phyloP scores from a whole-genome alignment of 2,329 filamentous ascomycete genomes.

The Scopulariopsis brevicaulis region DNA sequence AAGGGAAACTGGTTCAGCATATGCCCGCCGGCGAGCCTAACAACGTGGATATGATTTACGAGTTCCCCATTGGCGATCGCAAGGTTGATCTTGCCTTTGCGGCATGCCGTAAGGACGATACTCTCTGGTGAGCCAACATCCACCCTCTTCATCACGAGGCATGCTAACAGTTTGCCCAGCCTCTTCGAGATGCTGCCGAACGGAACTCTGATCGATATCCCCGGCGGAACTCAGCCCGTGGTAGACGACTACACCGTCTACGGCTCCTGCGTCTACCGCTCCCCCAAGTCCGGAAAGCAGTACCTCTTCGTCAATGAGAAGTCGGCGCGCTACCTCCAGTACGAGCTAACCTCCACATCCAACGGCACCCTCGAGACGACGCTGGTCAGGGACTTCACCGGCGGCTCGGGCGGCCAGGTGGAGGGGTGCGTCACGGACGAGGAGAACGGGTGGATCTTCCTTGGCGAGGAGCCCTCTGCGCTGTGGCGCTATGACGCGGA shows the following conservation, averaged over 20 bases:
- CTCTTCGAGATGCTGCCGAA: slow-evolving; percentile 35
- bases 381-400: slow-evolving; percentile 38
- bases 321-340: slow-evolving; percentile 40
- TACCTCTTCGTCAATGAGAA: slow-evolving; percentile 45
- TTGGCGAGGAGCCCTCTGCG: slow-evolving; percentile 38
- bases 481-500: slow-evolving; percentile 42
- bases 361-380: slow-evolving; percentile 29
- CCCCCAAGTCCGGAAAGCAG: slow-evolving; percentile 30
- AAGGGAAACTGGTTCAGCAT: slow-evolving; percentile 32
- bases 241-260: slow-evolving; percentile 34
- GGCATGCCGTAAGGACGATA: slow-evolving; percentile 37
- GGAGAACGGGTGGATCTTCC: slow-evolving; percentile 34
- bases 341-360: slow-evolving; percentile 28
- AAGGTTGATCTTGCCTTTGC: slow-evolving; percentile 36
- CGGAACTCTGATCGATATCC: slow-evolving; percentile 27
- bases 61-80: slow-evolving; percentile 28
- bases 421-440: slow-evolving; percentile 43
- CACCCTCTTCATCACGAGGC: neutral
- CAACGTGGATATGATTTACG: slow-evolving; percentile 42
- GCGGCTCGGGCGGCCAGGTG: slow-evolving; percentile 38
- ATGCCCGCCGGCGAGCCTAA: slow-evolving; percentile 34
- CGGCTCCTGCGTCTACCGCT: slow-evolving; percentile 39
- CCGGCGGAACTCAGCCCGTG: slow-evolving; percentile 33
- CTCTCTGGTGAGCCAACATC: slow-evolving; percentile 30
- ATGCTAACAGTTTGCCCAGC: slow-evolving; percentile 29